Conservation (phyloP, 1,284 basidiomycete genomes). For the Ustilago crameri region DNA sequence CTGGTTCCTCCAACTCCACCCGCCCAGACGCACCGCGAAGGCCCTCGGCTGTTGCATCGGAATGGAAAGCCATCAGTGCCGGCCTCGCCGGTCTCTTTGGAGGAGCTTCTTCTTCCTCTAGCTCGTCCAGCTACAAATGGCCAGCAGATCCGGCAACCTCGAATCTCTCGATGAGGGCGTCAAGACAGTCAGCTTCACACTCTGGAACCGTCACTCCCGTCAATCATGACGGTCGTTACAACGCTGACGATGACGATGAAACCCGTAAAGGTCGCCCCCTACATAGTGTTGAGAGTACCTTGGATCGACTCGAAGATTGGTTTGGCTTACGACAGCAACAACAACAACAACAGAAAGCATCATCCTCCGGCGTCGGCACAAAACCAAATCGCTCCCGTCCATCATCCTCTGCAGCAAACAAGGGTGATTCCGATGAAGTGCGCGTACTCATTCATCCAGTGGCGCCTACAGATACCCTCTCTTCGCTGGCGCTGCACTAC, state of each 20-base stretch:
- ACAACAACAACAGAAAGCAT: conserved; percentile 3
- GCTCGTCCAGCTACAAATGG: conserved; percentile 28
- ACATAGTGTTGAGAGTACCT: conserved; percentile 42
- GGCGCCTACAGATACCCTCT: conserved; percentile 55
- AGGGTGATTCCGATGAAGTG: conserved; percentile 13
- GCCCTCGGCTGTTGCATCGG: conserved; percentile 38
- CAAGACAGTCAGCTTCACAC: conserved; percentile 14
- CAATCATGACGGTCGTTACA: background rate
- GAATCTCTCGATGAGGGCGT: conserved; percentile 2
- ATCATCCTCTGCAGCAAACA: background rate
- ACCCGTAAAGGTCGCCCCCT: conserved; percentile 18
- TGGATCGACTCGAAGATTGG: conserved; percentile 59
- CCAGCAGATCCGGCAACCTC: conserved; percentile 39
- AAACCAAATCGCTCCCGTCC: conserved; percentile 1
- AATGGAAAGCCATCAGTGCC: conserved; percentile 46
- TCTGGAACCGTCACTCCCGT: conserved; percentile 1
- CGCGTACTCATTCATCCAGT: conserved; percentile 64
- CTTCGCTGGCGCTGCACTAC: conserved; percentile 61
- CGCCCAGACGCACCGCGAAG: conserved; percentile 13
- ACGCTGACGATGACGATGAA: conserved; percentile 18
- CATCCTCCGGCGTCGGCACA: background rate
- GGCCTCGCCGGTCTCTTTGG: conserved; percentile 45
- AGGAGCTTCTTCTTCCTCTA: conserved; percentile 8
- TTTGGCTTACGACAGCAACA: conserved; percentile 50
- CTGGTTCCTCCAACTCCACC: conserved; percentile 7